Evolutionary conservation across 75 land plant species (phyloP).

Genomic region (Selaginella moellendorffii): DNA sequence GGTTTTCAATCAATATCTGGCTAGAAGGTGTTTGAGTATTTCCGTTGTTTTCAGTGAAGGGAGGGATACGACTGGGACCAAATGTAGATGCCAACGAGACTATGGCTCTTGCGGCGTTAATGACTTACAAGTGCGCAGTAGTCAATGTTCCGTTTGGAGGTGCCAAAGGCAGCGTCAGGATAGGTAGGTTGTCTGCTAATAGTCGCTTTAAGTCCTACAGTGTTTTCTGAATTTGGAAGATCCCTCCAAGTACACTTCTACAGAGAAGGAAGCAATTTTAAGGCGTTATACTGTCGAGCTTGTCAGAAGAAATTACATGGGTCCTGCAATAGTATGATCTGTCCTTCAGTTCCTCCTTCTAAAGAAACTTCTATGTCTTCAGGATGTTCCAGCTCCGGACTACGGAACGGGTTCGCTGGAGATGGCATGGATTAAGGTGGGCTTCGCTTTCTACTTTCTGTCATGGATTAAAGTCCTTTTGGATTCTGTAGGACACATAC

Average conservation of each 20-base stretch:
- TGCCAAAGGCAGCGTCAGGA: constrained; percentile 7
- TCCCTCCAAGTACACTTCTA: constrained; percentile 22
- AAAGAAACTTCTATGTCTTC: too few species aligned
- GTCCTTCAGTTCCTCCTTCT: background rate
- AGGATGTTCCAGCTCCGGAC: constrained; percentile 35
- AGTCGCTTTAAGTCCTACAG: background rate
- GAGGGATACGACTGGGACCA: constrained; percentile 17
- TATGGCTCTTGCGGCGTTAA: constrained; percentile 3
- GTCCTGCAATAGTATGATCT: constrained; percentile 23
- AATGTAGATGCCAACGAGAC: background rate
- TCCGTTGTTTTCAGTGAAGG: constrained; percentile 20
- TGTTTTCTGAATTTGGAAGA: constrained; percentile 8
- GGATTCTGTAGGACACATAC: constrained; percentile 24
- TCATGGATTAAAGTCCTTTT: too few species aligned
- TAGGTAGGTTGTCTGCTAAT: too few species aligned
- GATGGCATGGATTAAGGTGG: constrained; percentile 34
- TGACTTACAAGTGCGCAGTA: constrained; percentile 5
- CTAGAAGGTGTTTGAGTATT: too few species aligned
- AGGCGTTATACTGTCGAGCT: constrained; percentile 31
- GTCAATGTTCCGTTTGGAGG: constrained; percentile 3
- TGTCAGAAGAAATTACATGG: constrained; percentile 27
- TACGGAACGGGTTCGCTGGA: constrained; percentile 30
- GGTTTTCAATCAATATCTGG: too few species aligned
- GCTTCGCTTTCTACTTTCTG: background rate
- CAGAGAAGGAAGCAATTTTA: constrained; percentile 25